Percentiles rank a stretch among this genome's conserved stretches.
phyloP scores from a whole-genome alignment of 371 early-diverging fungal genomes.

The Mycotypha africana region DNA sequence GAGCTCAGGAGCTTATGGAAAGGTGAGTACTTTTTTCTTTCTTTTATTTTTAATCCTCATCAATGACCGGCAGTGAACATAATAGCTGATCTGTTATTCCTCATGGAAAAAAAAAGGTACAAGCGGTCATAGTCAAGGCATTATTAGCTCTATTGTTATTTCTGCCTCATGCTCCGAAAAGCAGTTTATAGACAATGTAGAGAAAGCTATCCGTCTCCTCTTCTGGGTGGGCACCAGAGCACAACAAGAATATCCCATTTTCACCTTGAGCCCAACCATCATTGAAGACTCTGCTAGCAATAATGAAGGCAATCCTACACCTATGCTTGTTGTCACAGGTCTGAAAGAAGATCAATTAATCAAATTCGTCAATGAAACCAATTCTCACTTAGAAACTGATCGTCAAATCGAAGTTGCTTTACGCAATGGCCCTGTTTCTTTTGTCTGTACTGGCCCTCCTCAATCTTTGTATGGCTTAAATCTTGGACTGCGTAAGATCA shows the following conservation, averaged over 20 bases:
- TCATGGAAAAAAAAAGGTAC: slow-evolving; percentile 50
- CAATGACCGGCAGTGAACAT: no score
- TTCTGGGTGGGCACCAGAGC: slow-evolving; percentile 80
- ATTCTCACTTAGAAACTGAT: slow-evolving; percentile 77
- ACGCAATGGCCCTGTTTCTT: slow-evolving; percentile 83
- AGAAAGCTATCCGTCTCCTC: slow-evolving; percentile 72
- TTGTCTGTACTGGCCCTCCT: slow-evolving; percentile 85
- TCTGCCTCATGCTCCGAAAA: slow-evolving; percentile 67
- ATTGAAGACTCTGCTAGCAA: slow-evolving; percentile 73
- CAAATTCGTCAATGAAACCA: slow-evolving; percentile 81
- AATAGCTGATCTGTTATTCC: no score
- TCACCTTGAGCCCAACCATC: slow-evolving; percentile 70
- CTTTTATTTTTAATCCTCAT: no score
- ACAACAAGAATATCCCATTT: slow-evolving; percentile 69
- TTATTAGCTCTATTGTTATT: slow-evolving; percentile 78
- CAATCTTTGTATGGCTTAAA: slow-evolving; percentile 90
- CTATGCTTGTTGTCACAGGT: slow-evolving; percentile 80
- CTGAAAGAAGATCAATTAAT: slow-evolving; percentile 73
- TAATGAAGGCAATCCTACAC: slow-evolving; percentile 79
- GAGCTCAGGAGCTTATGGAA: no score
- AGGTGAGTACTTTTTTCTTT: no score
- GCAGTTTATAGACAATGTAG: slow-evolving; percentile 65
- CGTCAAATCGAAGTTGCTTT: slow-evolving; percentile 79
- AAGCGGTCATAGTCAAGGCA: slow-evolving; percentile 86
- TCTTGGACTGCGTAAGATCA: slow-evolving; percentile 81